Conservation (phyloP, 2,329 filamentous ascomycete genomes). For the Monosporascus sp. region DNA sequence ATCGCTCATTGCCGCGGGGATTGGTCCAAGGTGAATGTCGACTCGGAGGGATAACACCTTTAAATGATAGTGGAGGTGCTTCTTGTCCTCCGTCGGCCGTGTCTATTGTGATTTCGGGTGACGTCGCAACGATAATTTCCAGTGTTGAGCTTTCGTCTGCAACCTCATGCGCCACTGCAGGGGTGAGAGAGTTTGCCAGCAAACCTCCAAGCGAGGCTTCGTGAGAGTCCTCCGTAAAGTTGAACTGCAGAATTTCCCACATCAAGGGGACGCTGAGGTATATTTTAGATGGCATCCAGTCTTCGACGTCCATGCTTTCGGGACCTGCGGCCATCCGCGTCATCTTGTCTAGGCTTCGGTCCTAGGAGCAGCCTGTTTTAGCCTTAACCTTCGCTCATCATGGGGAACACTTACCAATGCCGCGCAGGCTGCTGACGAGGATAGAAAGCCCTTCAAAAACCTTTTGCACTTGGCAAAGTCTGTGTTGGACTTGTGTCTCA, state of each 20-base stretch:
- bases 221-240: conserved; percentile 31
- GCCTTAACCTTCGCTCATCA: background rate
- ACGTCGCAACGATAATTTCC: conserved; percentile 46
- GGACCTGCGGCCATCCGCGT: conserved; percentile 43
- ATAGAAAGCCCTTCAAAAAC: conserved; percentile 43
- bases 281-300: conserved; percentile 48
- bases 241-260: conserved; percentile 48
- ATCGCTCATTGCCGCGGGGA: conserved; percentile 21
- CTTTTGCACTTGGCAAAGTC: conserved; percentile 45
- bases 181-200: conserved; percentile 36
- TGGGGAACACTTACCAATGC: conserved; percentile 31
- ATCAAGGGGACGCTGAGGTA: conserved; percentile 46
- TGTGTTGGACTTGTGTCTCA: conserved; percentile 46
- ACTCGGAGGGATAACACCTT: conserved; percentile 18
- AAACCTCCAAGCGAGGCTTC: conserved; percentile 32
- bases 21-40: conserved; percentile 16
- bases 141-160: conserved; percentile 32
- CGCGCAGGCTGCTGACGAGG: conserved; percentile 40
- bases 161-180: conserved; percentile 23
- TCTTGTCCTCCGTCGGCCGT: conserved; percentile 46
- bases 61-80: conserved; percentile 36
- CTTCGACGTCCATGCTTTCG: conserved; percentile 40
- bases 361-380: conserved; percentile 24
- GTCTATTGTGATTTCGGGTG: conserved; percentile 45
- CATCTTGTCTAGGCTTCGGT: conserved; percentile 42